Percentiles rank a stretch among this genome's conserved stretches.
Conservation (phyloP, 139 green algal genomes). For the Coccomyxa sp. region DNA sequence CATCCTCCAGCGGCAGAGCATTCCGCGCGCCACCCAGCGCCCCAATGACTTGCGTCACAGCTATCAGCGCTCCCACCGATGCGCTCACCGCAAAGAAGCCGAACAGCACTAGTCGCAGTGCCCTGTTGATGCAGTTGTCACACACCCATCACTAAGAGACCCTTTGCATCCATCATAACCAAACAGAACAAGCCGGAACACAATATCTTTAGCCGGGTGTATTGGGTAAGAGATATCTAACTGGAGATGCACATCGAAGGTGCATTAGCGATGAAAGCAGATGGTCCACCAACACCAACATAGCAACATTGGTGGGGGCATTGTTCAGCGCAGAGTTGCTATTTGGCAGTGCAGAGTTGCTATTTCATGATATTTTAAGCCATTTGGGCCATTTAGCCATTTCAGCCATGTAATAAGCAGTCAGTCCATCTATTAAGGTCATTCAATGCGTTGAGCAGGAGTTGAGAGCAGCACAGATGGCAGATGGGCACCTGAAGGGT, state of each 20-base stretch:
- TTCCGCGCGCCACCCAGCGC: constrained; percentile 45
- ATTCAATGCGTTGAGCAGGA: background rate
- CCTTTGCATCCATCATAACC: too few species aligned
- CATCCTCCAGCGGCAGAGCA: constrained; percentile 49
- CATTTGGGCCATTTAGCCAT: too few species aligned
- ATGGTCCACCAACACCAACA: too few species aligned
- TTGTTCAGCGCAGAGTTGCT: background rate
- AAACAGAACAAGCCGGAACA: too few species aligned
- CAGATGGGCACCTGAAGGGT: constrained; percentile 34
- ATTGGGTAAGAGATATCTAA: background rate
- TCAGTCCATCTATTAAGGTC: too few species aligned
- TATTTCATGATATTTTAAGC: too few species aligned
- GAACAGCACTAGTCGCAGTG: constrained; percentile 66
- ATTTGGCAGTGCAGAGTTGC: background rate
- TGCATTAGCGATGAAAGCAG: too few species aligned
- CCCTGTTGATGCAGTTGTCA: background rate
- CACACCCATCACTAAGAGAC: too few species aligned
- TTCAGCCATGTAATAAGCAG: too few species aligned
- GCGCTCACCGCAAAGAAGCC: constrained; percentile 54
- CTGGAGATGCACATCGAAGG: too few species aligned
- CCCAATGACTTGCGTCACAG: constrained; percentile 50
- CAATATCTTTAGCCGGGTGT: too few species aligned
- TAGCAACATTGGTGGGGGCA: too few species aligned
- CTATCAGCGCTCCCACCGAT: constrained; percentile 52
- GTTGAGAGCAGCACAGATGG: background rate